Evolutionary conservation across 306 rosid genomes (phyloP), one percentile per base, ranked within the genome.

Genomic region (Acacia melanoxylon): DNA sequence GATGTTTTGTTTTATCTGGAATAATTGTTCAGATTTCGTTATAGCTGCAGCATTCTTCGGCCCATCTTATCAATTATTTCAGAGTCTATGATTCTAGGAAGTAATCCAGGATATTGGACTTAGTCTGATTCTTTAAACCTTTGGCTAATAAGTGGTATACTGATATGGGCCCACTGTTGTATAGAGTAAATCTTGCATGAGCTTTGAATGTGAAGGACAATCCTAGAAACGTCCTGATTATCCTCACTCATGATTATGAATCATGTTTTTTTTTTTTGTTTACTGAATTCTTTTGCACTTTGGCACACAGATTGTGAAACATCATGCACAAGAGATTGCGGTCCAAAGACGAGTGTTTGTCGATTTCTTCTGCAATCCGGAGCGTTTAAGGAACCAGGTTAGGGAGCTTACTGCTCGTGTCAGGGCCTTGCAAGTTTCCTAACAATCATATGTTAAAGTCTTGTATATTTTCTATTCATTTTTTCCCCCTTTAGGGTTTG

Each of bases 281-380:
- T 29, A 76, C 75, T 59, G 69, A 62, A 70, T 72, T 76, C 45
- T 41, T 63, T 54, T 80, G 1, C 51, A 20, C 51, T 58, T 6
- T 81, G 70, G 16, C 68, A 65, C 78, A 84, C 92, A 95, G 99
- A 95, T 95, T 82, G 97, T 95, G 42, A 95, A 93, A 77, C 99
- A 93, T 86, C 99, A 92, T 76, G 84, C 95, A 37, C 92, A 93
- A 82, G 99, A 93, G 84, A 91, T 90, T 68, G 94, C 91, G 69
- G 94, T 92, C 71, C 99, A 93, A 86, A 88, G 99, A 68, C 85
- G 96, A 24, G 98, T 95, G 52, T 93, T 91, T 4, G 97, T 92
- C 13, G 98, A 95, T 87, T 95, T 95, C 93, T 95, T 95, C 63
- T 92, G 98, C 89, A 93, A 95, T 87, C 94, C 99, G 0, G 99